Base-by-base conservation (phyloP, 805 yeast genomes). In the Middelhovenomyces tepae region DNA sequence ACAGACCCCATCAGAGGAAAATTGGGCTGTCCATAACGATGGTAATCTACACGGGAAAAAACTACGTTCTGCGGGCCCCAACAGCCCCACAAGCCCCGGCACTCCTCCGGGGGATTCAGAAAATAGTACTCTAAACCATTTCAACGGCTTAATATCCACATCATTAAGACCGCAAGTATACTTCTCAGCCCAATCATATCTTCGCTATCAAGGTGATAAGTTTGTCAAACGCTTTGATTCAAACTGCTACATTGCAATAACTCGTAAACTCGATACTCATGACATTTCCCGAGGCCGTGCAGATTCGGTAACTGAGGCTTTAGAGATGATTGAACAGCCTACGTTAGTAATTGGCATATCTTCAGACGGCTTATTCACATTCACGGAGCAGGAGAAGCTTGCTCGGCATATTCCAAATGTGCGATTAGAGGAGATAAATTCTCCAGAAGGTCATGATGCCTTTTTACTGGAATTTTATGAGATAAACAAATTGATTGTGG, bases 361-460 rank as follows among this genome's bases (percentile, higher is more conserved):
- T 32, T 81, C 94, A 1, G 98, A 91, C 57, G 97, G 95, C 0
- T 63, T 91, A 17, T 91, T 91, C 60, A 89, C 97, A 0, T 75
- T 80, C 47, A 72, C 87, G 14, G 98, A 91, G 59, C 98, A 91
- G 58, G 83, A 83, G 49, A 72, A 77, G 32, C 67, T 91, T 30
- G 93, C 93, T 1, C 70, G 73, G 25, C 62, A 75, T 49, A 71
- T 91, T 38, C 87, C 86, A 5, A 67, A 80, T 46, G 68, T 93
- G 1, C 54, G 46, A 5, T 62, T 91, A 43, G 75, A 77, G 44
- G 74, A 75, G 47, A 77, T 91, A 27, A 73, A 81, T 42, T 86
- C 96, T 1, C 91, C 89, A 8, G 98, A 91, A 48, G 98, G 98
- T 11, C 98, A 91, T 52, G 98, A 91, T 62, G 98, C 97, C 2